Evolutionary conservation across 225 moss, liverwort and hornwort genomes (phyloP).

Genomic region (Bryoerythrophyllum caledonicum): DNA sequence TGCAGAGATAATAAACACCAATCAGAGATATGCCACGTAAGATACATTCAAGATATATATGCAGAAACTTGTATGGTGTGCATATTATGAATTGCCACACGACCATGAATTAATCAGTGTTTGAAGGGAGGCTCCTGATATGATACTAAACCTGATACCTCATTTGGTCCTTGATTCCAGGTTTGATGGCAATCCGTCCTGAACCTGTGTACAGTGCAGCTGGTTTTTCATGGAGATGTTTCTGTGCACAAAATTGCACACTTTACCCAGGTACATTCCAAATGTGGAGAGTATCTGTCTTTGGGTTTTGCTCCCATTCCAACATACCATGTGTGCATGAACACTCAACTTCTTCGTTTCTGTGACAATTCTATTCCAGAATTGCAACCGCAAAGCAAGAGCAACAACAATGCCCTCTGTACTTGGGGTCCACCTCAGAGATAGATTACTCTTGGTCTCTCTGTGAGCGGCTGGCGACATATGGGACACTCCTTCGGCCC

Average conservation of each 20-base stretch:
- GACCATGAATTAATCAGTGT: neutral
- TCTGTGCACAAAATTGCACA: conserved; percentile 11
- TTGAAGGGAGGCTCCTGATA: neutral
- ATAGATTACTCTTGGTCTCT: neutral
- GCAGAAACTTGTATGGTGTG: neutral
- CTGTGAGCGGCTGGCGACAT: neutral
- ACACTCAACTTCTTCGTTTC: too few relatives aligned
- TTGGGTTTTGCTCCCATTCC: too few relatives aligned
- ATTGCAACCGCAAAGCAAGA: too few relatives aligned
- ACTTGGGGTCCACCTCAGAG: too few relatives aligned
- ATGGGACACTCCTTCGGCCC: neutral
- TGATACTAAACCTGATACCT: neutral
- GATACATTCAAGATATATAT: neutral
- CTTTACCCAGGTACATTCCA: neutral
- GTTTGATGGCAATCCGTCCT: conserved; percentile 10
- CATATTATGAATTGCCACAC: neutral
- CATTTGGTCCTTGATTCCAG: conserved; percentile 7
- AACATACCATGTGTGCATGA: too few relatives aligned
- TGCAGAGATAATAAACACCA: neutral
- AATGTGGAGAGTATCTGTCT: neutral
- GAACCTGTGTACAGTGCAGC: neutral
- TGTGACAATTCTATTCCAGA: too few relatives aligned
- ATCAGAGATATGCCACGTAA: conserved; percentile 1
- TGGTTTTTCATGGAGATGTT: conserved; percentile 4
- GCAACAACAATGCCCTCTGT: too few relatives aligned